Evolutionary conservation across 495 filamentous ascomycete species (phyloP).

Genomic region (Xylaria castorea): DNA sequence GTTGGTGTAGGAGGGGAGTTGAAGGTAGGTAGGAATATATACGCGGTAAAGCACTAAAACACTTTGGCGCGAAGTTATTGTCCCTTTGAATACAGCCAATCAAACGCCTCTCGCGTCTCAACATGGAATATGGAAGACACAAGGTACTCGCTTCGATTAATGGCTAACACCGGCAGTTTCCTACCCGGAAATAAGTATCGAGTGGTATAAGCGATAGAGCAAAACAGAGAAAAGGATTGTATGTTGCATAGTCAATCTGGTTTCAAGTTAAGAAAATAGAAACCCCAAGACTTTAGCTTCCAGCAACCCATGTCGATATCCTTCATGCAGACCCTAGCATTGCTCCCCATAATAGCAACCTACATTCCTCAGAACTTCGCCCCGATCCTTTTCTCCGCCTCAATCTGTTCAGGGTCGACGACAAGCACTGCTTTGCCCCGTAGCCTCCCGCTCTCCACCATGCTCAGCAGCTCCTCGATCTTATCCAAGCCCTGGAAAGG

Average conservation of each 20-base stretch:
- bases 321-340: constrained; percentile 4
- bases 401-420: constrained; percentile 47
- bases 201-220: not conserved
- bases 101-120: not conserved
- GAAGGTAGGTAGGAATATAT: not conserved
- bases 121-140: not conserved
- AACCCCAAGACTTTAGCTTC: not conserved
- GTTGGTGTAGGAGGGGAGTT: not conserved
- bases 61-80: not conserved
- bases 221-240: not conserved
- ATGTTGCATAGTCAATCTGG: not conserved
- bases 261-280: constrained; percentile 12
- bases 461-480: constrained; percentile 55
- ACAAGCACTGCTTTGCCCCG: constrained; percentile 62
- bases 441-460: constrained; percentile 58
- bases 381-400: constrained; percentile 34
- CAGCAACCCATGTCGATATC: not conserved
- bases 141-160: not conserved
- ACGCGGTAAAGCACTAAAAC: constrained; percentile 1
- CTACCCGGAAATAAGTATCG: too few relatives aligned
- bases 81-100: not conserved
- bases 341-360: not conserved
- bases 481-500: constrained; percentile 60
- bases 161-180: not conserved
- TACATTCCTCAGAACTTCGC: constrained; percentile 23